Base-by-base conservation (phyloP, 192 early-diverging fungal species). In the Mortierella hygrophila region DNA sequence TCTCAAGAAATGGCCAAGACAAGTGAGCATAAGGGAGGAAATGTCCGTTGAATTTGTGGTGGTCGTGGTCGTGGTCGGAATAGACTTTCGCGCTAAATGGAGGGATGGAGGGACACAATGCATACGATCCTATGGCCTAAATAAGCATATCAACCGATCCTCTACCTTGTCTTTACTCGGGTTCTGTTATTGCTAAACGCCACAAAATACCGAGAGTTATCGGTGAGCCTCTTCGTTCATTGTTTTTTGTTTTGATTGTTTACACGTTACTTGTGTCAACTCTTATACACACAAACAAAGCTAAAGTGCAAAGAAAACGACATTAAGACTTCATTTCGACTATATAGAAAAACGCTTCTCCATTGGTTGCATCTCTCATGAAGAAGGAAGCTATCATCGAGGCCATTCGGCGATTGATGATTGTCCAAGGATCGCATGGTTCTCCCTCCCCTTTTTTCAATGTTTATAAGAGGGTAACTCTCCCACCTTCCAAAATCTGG, bases 401-500 rank as follows among this genome's bases (percentile, higher is more conserved):
- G 60, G 60, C 60, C 10, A 65, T 65, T 65, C 60, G 60, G 60
- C 60, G 11, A 65, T 32, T 57, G 55, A 57, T 9, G 5, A 26
- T 57, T 32, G 60, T 32, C 29, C 26, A 65, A 15, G 60, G 26
- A 29, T 65, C 60, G 60, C 60, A 65, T 65, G 60, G 9, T 57
- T 57, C 21, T 49, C 7, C 23, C 18, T 78, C 72, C 42, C 52
- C 8, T 23, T 55, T 35, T 52, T 40, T 75, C n/a, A 32, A 13
- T 15, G 60, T 32, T 6, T 65, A 65, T 65, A 65, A 65, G 60
- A 32, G 32, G 60, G 60, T 4, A 65, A 65, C 60, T 65, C 60
- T 65, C 60, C 60, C 60, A 65, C 60, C 29, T 3, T 65, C 60
- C 60, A 32, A 32, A 65, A 32, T 15, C 76, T 77, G 75, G 74